phyloP scores from a whole-genome alignment of 768 basidiomycete species.

The Vararia minispora region DNA sequence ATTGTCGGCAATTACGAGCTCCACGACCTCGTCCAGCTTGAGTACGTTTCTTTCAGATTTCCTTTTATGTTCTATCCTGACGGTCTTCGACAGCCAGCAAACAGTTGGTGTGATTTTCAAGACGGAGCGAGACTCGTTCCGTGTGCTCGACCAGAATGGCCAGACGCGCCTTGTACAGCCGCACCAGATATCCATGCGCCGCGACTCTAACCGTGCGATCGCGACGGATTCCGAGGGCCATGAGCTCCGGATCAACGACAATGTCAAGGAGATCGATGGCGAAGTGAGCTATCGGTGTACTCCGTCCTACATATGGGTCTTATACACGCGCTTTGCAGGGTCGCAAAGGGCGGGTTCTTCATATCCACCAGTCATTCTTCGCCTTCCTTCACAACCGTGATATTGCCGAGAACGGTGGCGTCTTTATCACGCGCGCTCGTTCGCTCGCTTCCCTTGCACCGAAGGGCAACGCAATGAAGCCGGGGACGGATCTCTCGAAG shows the following conservation, averaged over 20 bases:
- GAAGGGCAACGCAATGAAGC: conserved; percentile 62
- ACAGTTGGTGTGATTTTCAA: conserved; percentile 97
- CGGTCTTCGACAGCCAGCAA: conserved; percentile 45
- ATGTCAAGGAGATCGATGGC: conserved; percentile 85
- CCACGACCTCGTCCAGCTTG: conserved; percentile 93
- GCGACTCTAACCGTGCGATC: conserved; percentile 70
- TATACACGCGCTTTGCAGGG: conserved; percentile 30
- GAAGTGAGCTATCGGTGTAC: conserved; percentile 42
- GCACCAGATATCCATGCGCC: conserved; percentile 88
- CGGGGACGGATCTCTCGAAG: conserved; percentile 70
- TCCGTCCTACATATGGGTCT: neutral
- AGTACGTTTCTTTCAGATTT: conserved; percentile 45
- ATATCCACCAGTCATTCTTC: conserved; percentile 89
- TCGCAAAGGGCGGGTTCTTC: conserved; percentile 83
- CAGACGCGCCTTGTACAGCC: conserved; percentile 84
- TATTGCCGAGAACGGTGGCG: conserved; percentile 80
- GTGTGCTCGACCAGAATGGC: conserved; percentile 90
- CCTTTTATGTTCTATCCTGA: neutral
- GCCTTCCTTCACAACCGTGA: conserved; percentile 94
- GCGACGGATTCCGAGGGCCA: conserved; percentile 86
- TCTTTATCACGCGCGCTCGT: conserved; percentile 86
- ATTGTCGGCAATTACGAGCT: conserved; percentile 89
- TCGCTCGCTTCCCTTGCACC: conserved; percentile 79
- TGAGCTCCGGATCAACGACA: conserved; percentile 79
- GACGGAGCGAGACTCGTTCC: conserved; percentile 92